phyloP scores from a whole-genome alignment of 257 asterid species.

The Perilla frutescens region DNA sequence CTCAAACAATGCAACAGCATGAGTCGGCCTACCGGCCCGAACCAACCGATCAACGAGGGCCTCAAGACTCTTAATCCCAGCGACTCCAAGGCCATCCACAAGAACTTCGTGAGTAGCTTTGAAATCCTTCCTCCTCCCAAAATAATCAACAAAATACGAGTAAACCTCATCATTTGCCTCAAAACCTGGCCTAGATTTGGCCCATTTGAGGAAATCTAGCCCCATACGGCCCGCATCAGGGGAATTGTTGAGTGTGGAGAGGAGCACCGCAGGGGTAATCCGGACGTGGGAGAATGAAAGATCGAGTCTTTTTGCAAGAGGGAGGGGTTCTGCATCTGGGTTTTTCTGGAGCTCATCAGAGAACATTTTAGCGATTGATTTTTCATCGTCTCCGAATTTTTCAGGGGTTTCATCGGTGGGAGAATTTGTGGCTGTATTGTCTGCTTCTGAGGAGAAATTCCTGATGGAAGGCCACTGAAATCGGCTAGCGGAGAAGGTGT shows the following conservation, averaged over 20 bases:
- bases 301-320: conserved; percentile 70
- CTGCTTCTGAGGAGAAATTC: conserved; percentile 49
- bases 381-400: conserved; percentile 38
- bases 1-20: conserved; percentile 69
- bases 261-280: conserved; percentile 54
- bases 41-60: conserved; percentile 76
- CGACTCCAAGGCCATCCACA: conserved; percentile 52
- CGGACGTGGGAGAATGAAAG: conserved; percentile 77
- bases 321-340: conserved; percentile 65
- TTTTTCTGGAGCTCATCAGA: conserved; percentile 64
- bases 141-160: conserved; percentile 68
- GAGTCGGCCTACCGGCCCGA: conserved; percentile 79
- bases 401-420: conserved; percentile 20
- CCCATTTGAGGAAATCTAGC: conserved; percentile 82
- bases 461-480: conserved; percentile 37
- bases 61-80: conserved; percentile 64
- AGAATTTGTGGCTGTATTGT: neutral
- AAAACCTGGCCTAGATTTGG: conserved; percentile 56
- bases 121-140: conserved; percentile 92
- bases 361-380: conserved; percentile 43
- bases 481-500: conserved; percentile 16
- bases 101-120: conserved; percentile 82
- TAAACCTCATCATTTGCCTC: conserved; percentile 59
- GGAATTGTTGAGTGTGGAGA: conserved; percentile 57
- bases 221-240: conserved; percentile 77